phyloP scores from a whole-genome alignment of 805 yeast species.

The Candida andamanensis region DNA sequence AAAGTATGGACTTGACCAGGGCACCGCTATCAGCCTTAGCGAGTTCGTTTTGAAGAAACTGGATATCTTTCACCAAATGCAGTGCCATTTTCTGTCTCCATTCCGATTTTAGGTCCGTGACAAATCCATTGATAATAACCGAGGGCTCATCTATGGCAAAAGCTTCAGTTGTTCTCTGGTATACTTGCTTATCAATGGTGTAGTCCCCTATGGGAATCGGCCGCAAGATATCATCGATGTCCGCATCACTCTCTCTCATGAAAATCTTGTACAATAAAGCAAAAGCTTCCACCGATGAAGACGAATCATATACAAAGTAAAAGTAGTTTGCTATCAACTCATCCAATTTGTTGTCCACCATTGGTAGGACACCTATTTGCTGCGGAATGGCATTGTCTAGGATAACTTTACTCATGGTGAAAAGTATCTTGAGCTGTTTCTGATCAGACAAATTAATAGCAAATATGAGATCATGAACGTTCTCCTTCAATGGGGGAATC shows the following conservation, averaged over 20 bases:
- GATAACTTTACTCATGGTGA: constrained; percentile 45
- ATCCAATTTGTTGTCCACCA: constrained; percentile 30
- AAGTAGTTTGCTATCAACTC: constrained; percentile 24
- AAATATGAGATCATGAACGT: constrained; percentile 70
- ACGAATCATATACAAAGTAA: constrained; percentile 27
- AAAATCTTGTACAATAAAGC: constrained; percentile 35
- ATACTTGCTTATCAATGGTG: constrained; percentile 13
- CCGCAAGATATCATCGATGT: constrained; percentile 15
- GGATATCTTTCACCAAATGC: constrained; percentile 53
- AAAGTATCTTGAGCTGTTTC: constrained; percentile 45
- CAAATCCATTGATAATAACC: constrained; percentile 70
- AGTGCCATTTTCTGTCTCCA: constrained; percentile 54
- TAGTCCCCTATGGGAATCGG: constrained; percentile 12
- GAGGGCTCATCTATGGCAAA: constrained; percentile 43
- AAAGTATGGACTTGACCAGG: constrained; percentile 36
- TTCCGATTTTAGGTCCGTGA: constrained; percentile 42
- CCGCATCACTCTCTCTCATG: constrained; percentile 22
- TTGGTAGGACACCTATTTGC: constrained; percentile 79
- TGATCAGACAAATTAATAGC: constrained; percentile 55
- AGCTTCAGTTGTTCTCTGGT: constrained; percentile 17
- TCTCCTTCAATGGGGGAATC: constrained; percentile 66
- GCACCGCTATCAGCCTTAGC: constrained; percentile 17
- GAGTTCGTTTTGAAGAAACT: constrained; percentile 23
- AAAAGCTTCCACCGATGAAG: constrained; percentile 29
- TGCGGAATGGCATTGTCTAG: constrained; percentile 63